phyloP scores from a whole-genome alignment of 441 rosid genomes.

The Sinapis alba region DNA sequence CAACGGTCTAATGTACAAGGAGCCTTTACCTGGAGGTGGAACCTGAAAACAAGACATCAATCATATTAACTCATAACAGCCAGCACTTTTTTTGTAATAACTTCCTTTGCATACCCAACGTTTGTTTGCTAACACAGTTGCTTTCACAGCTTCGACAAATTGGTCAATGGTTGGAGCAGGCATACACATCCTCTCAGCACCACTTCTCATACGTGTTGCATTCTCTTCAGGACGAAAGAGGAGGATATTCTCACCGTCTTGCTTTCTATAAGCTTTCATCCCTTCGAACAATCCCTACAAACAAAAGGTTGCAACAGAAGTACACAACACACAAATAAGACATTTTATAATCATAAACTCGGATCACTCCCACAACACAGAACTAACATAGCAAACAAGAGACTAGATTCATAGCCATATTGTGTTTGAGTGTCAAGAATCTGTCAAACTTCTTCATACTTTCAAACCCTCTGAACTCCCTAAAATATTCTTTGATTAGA shows the following conservation, averaged over 20 bases:
- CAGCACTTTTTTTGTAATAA: neutral
- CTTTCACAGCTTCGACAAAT: conserved; percentile 71
- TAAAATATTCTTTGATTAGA: neutral
- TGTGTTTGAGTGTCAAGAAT: neutral
- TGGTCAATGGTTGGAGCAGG: conserved; percentile 70
- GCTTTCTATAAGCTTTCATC: conserved; percentile 72
- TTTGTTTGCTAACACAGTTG: conserved; percentile 68
- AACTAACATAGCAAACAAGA: neutral
- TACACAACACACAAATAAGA: neutral
- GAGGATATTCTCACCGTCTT: conserved; percentile 53
- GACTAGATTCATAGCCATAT: neutral
- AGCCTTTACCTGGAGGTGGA: conserved; percentile 75
- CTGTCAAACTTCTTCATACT: neutral
- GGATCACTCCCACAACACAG: neutral
- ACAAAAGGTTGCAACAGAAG: neutral
- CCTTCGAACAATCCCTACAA: conserved; percentile 77
- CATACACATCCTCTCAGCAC: conserved; percentile 90
- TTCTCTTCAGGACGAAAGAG: conserved; percentile 82
- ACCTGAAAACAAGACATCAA: conserved; percentile 47
- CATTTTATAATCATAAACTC: neutral
- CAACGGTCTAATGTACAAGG: conserved; percentile 69
- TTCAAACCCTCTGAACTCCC: neutral
- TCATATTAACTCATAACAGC: conserved; percentile 3
- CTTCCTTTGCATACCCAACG: conserved; percentile 49
- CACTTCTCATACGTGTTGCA: conserved; percentile 65